Evolutionary conservation across 208 protist genomes (phyloP).

Genomic region (Trypanosomatidae sp.): DNA sequence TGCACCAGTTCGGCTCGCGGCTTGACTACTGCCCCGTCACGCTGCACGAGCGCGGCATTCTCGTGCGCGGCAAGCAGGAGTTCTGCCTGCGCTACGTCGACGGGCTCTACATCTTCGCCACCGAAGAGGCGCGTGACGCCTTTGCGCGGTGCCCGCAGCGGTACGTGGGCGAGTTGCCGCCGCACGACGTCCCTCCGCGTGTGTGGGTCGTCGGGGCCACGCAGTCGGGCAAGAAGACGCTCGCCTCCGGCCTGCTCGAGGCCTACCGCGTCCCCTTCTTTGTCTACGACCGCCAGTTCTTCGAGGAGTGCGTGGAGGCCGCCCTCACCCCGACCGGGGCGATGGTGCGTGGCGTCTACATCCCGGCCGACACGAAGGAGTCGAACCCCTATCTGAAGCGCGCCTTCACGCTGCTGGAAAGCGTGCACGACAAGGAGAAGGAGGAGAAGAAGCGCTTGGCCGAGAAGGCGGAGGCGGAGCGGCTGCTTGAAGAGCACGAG

Average conservation of each 20-base stretch:
- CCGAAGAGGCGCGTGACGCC: constrained; percentile 41
- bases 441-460: constrained; percentile 54
- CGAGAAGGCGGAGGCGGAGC: constrained; percentile 47
- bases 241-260: constrained; percentile 50
- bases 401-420: constrained; percentile 52
- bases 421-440: constrained; percentile 52
- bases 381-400: constrained; percentile 50
- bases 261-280: constrained; percentile 73
- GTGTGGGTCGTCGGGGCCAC: constrained; percentile 79
- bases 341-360: constrained; percentile 61
- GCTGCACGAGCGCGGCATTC: constrained; percentile 57
- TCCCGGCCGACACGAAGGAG: constrained; percentile 36
- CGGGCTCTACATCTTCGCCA: constrained; percentile 78
- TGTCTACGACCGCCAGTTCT: constrained; percentile 66
- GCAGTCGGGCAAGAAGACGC: constrained; percentile 73
- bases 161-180: constrained; percentile 46
- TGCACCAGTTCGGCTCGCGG: constrained; percentile 80
- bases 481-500: constrained; percentile 55
- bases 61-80: constrained; percentile 68
- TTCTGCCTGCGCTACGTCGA: constrained; percentile 53
- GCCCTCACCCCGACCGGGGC: constrained; percentile 47
- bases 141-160: constrained; percentile 74
- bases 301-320: constrained; percentile 75
- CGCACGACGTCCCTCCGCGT: constrained; percentile 57
- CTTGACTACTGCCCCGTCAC: constrained; percentile 89